Evolutionary conservation across 2,329 filamentous ascomycete genomes (phyloP).

Genomic region (Botrytis fabae): DNA sequence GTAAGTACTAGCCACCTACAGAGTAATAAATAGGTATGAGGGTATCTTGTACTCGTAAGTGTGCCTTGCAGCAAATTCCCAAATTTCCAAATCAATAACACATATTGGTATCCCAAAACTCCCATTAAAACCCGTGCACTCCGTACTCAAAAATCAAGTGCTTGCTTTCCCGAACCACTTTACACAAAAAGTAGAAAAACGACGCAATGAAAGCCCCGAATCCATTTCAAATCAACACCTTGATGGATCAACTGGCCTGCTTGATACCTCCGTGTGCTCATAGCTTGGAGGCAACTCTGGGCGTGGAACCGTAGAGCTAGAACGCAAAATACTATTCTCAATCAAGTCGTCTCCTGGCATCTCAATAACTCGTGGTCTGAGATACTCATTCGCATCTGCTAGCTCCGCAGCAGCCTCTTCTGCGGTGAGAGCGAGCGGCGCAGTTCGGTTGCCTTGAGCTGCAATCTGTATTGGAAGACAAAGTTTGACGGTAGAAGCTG

Average conservation of each 20-base stretch:
- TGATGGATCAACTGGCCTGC: constrained; percentile 25
- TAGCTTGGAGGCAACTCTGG: constrained; percentile 38
- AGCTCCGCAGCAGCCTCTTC: constrained; percentile 36
- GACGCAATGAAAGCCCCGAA: neutral
- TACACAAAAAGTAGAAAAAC: neutral
- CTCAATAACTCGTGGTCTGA: constrained; percentile 38
- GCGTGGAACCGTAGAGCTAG: constrained; percentile 4
- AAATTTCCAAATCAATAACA: neutral
- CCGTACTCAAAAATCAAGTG: neutral
- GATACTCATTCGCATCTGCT: constrained; percentile 35
- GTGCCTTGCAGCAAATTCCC: constrained; percentile 3
- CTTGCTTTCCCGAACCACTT: neutral
- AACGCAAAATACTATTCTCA: constrained; percentile 34
- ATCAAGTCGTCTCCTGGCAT: constrained; percentile 32
- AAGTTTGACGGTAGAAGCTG: constrained; percentile 40
- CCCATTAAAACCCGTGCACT: neutral
- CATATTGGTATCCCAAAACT: constrained; percentile 2
- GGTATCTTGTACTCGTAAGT: constrained; percentile 16
- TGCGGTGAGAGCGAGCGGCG: constrained; percentile 24
- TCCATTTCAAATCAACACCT: constrained; percentile 23
- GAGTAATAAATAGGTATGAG: neutral
- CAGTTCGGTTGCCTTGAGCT: constrained; percentile 30
- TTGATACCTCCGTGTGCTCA: constrained; percentile 30
- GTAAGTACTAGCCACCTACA: neutral
- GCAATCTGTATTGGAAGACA: constrained; percentile 39